Evolutionary conservation across 2,329 filamentous ascomycete genomes (phyloP).

Genomic region (Alternaria arborescens): DNA sequence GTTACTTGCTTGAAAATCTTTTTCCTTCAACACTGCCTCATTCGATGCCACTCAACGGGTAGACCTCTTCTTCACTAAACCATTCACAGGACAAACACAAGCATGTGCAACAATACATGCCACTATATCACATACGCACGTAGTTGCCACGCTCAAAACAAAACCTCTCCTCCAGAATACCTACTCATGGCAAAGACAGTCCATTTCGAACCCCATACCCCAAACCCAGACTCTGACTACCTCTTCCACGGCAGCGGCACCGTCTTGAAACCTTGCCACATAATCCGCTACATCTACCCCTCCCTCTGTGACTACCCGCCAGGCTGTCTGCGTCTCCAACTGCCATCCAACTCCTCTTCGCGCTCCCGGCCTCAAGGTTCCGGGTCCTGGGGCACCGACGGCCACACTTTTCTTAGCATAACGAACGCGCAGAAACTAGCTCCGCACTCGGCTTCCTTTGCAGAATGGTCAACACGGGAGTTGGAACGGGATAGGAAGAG

Average conservation of each 20-base stretch:
- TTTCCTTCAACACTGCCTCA: not conserved
- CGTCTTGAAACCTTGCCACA: slow-evolving; percentile 25
- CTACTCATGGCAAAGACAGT: not conserved
- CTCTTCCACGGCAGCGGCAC: slow-evolving; percentile 23
- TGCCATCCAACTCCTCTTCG: slow-evolving; percentile 3
- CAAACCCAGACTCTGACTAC: not conserved
- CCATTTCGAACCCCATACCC: not conserved
- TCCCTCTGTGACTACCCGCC: slow-evolving; percentile 12
- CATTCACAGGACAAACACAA: not conserved
- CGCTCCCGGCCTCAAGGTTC: slow-evolving; percentile 21
- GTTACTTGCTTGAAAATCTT: not conserved
- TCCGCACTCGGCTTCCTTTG: not conserved
- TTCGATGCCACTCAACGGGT: not conserved
- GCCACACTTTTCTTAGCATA: slow-evolving; percentile 17
- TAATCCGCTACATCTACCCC: slow-evolving; percentile 27
- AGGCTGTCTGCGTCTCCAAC: slow-evolving; percentile 16
- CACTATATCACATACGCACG: not conserved
- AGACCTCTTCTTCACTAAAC: not conserved
- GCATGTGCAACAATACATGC: not conserved
- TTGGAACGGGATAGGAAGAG: slow-evolving; percentile 10
- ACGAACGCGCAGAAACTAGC: not conserved
- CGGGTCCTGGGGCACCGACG: slow-evolving; percentile 14
- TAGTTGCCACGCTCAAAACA: not conserved
- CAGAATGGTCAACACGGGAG: not conserved
- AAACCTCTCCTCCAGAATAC: not conserved